phyloP scores from a whole-genome alignment of 177 flowering plant species.

The Tripterygium wilfordii region DNA sequence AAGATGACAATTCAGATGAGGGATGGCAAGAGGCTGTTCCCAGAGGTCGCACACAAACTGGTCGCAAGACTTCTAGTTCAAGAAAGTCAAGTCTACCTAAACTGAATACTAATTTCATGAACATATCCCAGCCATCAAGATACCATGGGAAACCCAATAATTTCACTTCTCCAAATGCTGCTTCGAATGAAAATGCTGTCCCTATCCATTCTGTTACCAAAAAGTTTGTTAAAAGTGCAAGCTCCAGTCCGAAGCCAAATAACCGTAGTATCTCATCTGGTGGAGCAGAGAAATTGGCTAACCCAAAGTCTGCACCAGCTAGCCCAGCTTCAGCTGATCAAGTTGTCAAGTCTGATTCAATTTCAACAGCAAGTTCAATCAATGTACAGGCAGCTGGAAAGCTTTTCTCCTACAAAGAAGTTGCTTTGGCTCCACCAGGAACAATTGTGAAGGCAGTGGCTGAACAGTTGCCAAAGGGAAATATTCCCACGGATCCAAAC shows the following conservation, averaged over 20 bases:
- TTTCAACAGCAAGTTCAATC: conserved; percentile 34
- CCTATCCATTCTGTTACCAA: conserved; percentile 27
- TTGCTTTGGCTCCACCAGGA: conserved; percentile 94
- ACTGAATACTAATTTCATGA: conserved; percentile 62
- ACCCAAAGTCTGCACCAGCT: conserved; percentile 46
- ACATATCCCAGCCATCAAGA: conserved; percentile 44
- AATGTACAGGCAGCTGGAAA: conserved; percentile 64
- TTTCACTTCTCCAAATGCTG: conserved; percentile 48
- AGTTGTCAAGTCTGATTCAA: conserved; percentile 33
- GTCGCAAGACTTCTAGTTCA: conserved; percentile 51
- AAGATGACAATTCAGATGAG: conserved; percentile 61
- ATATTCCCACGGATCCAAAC: conserved; percentile 17
- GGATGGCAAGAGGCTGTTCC: conserved; percentile 98
- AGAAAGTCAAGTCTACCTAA: conserved; percentile 77
- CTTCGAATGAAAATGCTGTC: conserved; percentile 39
- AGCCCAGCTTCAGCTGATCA: conserved; percentile 47
- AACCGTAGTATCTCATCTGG: conserved; percentile 16
- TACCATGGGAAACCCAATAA: conserved; percentile 42
- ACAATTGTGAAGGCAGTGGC: conserved; percentile 67
- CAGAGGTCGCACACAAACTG: conserved; percentile 54
- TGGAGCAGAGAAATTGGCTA: conserved; percentile 33
- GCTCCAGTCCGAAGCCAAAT: conserved; percentile 56
- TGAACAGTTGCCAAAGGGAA: conserved; percentile 52
- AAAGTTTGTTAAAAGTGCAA: conserved; percentile 56
- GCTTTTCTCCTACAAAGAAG: conserved; percentile 90